Base-by-base conservation (phyloP, 306 rosid genomes). In the Sindora glabra region DNA sequence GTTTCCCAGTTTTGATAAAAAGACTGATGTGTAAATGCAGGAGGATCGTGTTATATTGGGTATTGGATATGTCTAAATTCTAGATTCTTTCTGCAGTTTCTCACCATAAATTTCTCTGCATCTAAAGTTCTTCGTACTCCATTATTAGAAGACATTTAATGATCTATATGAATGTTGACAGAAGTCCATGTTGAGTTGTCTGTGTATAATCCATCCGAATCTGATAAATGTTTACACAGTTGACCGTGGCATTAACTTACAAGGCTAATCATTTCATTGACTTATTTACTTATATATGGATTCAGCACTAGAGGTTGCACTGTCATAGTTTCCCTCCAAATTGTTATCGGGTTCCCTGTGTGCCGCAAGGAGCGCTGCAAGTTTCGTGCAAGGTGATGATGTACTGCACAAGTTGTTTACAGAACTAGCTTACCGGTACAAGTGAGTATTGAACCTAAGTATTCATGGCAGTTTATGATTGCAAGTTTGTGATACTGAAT, bases 351-450 rank as follows among this genome's bases (percentile, higher is more conserved):
- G 96, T 45, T 53, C 96, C 44, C 75, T 69, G 9, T 77, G 76
- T 78, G 98, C 98, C 41, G 86, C 83, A 10, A 92, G 88, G 64
- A 85, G 86, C 13, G 96, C 96, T 54, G 83, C 80, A 29, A 75
- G 86, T 57, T 92, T 92, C 65, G 94, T 89, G 64, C 76, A 95
- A 42, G 99, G 96, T 60, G 99, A 86, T 70, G 95, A 82, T 73
- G 95, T 89, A 65, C 49, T 92, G 64, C 99, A 92, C 81, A 92
- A 92, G 78, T 71, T 92, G 29, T 92, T 92, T 49, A 82, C 95
- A 36, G 96, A 92, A 62, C 69, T 92, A 73, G 95, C 99, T 37
- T 89, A 89, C 71, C 88, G 96, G 36, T 92, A 83, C 81, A 89
- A 82, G 95, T 90, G 56, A 74, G 65, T 67, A 41, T 49, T 40